Percentiles rank a stretch among this genome's conserved stretches.
Evolutionary conservation across 768 basidiomycete species (phyloP).

Genomic region (Lentinus brumalis): DNA sequence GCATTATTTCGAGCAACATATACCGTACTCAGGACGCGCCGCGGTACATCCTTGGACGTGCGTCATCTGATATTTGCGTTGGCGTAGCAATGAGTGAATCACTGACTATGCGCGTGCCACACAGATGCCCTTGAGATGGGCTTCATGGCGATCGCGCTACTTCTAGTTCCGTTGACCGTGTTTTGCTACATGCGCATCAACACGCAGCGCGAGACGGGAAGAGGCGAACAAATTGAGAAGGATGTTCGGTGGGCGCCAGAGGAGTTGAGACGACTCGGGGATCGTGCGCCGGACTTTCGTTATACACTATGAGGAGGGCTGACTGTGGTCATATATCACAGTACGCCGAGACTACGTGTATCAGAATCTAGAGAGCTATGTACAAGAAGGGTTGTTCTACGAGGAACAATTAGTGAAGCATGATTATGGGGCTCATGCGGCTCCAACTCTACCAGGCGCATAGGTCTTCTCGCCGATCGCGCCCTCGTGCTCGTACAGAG

Average conservation of each 20-base stretch:
- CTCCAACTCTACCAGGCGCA: no score
- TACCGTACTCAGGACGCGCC: slow-evolving; percentile 62
- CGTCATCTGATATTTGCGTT: slow-evolving; percentile 27
- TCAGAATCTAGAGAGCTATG: no score
- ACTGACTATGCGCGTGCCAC: not conserved
- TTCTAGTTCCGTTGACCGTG: slow-evolving; percentile 50
- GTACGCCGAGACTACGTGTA: no score
- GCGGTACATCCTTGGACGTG: slow-evolving; percentile 64
- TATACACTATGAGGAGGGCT: slow-evolving; percentile 41
- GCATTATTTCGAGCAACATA: slow-evolving; percentile 65
- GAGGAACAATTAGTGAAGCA: no score
- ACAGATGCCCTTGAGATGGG: slow-evolving; percentile 64
- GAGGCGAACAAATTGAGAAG: slow-evolving; percentile 30
- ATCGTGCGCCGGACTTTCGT: slow-evolving; percentile 64
- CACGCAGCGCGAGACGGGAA: slow-evolving; percentile 45
- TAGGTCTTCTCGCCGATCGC: slow-evolving; percentile 7
- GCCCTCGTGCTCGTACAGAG: slow-evolving; percentile 46
- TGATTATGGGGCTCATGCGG: no score
- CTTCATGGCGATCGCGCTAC: slow-evolving; percentile 67
- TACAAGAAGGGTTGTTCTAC: no score
- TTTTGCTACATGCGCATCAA: slow-evolving; percentile 60
- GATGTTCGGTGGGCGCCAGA: slow-evolving; percentile 24
- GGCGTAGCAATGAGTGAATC: not conserved
- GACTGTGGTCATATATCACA: no score
- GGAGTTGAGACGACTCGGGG: slow-evolving; percentile 48